Base-by-base conservation (phyloP, 495 filamentous ascomycete genomes). In the Hypoxylon fragiforme region DNA sequence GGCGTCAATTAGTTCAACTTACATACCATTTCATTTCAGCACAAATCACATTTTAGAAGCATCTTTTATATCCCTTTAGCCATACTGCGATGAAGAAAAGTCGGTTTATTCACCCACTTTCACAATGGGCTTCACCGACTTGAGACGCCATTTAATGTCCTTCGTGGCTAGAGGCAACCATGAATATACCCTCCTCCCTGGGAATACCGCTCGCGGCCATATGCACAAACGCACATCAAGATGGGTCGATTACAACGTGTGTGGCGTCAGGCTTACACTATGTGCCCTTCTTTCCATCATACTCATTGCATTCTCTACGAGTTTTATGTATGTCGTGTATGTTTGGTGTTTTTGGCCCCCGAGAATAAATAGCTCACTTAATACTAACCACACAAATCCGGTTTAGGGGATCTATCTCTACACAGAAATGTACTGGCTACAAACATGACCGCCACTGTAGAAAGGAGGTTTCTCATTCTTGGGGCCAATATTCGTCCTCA, bases 401-500 rank as follows among this genome's bases (percentile, higher is more conserved):
- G 30, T 7, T 22, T 58, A 69, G 66, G 45, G 44, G 20, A 22
- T 46, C 53, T n/a, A 51, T 43, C n/a, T 53, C 60, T 7, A 36
- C 18, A 15, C 62, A 54, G 32, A 62, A 61, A 11, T 91, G 87
- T 68, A 84, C 86, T 63, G 80, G 75, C 2, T 70, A 84, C 11
- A 56, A 80, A 11, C 60, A 69, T 41, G 90, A 89, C 20, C 91
- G 84, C 65, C 81, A 84, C 54, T 77, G 73, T 37, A 45, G 51
- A 38, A 46, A 54, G 4, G 28, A 76, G 12, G 73, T 86, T 35
- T 81, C 88, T 3, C 89, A 87, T 52, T 79, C 70, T 50, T 95
- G 90, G 91, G 91, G 90, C 44, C 88, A 91, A 63, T 94, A 96
- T 69, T 89, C 89, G 15, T 89, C 91, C 11, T 91, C 81, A 68